Conservation (phyloP, 768 basidiomycete species). For the Mycena indigotica region DNA sequence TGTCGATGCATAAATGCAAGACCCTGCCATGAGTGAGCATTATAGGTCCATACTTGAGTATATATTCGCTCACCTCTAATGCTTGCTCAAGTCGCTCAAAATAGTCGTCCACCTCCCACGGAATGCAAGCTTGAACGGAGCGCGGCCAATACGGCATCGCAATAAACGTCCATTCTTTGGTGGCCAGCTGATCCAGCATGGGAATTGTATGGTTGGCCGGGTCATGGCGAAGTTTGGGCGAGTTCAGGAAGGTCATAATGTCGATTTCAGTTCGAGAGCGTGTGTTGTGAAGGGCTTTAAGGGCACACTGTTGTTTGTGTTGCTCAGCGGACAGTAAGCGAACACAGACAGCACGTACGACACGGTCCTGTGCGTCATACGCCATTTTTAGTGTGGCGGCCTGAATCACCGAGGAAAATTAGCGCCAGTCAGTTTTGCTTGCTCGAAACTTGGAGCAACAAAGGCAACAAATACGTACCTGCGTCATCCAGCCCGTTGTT, state of each 20-base stretch:
- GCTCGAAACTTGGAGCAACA: background rate
- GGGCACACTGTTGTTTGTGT: conserved; percentile 7
- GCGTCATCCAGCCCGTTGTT: conserved; percentile 22
- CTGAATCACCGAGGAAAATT: background rate
- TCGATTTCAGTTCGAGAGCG: conserved; percentile 14
- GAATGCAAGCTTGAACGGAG: conserved; percentile 15
- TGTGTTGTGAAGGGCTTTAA: conserved; percentile 18
- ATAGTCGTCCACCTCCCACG: conserved; percentile 24
- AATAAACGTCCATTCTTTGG: conserved; percentile 20
- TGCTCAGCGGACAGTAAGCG: background rate
- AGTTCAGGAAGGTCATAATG: conserved; percentile 20
- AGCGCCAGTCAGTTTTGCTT: background rate
- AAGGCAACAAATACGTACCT: conserved; percentile 4
- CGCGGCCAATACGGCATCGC: conserved; percentile 25
- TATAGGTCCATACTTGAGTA: background rate
- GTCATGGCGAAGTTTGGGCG: conserved; percentile 14
- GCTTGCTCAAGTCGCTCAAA: conserved; percentile 18
- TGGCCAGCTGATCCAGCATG: conserved; percentile 17
- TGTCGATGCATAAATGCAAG: conserved; percentile 21
- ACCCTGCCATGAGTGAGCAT: conserved; percentile 1
- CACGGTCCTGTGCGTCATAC: conserved; percentile 19
- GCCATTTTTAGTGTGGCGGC: conserved; percentile 22
- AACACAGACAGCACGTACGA: conserved; percentile 4
- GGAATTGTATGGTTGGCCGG: conserved; percentile 24
- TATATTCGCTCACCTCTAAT: conserved; percentile 14